phyloP scores from a whole-genome alignment of 805 yeast species.

The Saccharomycopsis fibuligera region DNA sequence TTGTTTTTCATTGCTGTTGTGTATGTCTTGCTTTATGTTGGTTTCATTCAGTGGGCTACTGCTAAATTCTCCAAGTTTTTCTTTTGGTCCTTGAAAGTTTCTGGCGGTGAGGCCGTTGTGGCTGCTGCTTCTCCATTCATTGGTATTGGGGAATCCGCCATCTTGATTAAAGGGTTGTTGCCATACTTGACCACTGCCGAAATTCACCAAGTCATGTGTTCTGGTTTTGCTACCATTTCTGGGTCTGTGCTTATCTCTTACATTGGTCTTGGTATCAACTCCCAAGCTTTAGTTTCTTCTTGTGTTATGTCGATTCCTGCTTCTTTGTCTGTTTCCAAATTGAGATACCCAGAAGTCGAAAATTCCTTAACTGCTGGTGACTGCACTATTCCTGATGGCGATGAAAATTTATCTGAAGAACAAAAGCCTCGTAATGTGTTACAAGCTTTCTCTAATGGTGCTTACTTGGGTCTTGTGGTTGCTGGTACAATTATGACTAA shows the following conservation, averaged over 20 bases:
- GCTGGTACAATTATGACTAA: slow-evolving; percentile 54
- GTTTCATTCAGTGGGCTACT: slow-evolving; percentile 54
- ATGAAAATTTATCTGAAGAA: slow-evolving; percentile 28
- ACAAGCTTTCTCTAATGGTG: slow-evolving; percentile 55
- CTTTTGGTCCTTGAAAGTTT: slow-evolving; percentile 52
- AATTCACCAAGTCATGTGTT: slow-evolving; percentile 54
- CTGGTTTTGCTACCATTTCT: slow-evolving; percentile 59
- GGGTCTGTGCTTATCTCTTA: slow-evolving; percentile 60
- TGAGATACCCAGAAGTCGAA: slow-evolving; percentile 55
- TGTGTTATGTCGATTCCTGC: slow-evolving; percentile 69
- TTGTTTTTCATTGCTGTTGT: slow-evolving; percentile 58
- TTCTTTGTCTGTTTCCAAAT: slow-evolving; percentile 52
- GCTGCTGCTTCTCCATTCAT: slow-evolving; percentile 64
- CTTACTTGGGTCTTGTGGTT: slow-evolving; percentile 48
- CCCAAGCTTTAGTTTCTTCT: slow-evolving; percentile 58
- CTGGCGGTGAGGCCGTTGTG: slow-evolving; percentile 61
- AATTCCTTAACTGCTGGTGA: slow-evolving; percentile 44
- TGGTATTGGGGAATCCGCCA: slow-evolving; percentile 62
- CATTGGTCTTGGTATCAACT: slow-evolving; percentile 54
- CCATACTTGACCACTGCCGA: slow-evolving; percentile 57
- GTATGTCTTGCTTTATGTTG: slow-evolving; percentile 54
- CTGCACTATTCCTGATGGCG: slow-evolving; percentile 41
- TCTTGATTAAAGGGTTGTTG: slow-evolving; percentile 51
- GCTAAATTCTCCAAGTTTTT: slow-evolving; percentile 51
- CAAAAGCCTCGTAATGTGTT: slow-evolving; percentile 42